Conservation (phyloP, 2,329 filamentous ascomycete genomes). For the Colletotrichum chlorophyti region DNA sequence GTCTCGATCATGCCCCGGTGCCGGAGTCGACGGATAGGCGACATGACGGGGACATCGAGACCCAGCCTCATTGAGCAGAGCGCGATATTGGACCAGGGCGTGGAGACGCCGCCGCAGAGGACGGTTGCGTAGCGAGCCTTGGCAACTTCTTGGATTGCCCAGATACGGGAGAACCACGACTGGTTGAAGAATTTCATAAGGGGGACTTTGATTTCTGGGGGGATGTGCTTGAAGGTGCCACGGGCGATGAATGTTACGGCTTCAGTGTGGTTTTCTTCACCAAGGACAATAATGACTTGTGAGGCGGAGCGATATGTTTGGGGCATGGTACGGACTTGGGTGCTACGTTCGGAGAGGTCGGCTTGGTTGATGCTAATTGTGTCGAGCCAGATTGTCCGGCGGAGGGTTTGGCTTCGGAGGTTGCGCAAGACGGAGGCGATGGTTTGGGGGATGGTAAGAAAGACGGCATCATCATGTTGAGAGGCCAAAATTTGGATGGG, state of each 20-base stretch:
- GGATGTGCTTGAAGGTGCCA: neutral
- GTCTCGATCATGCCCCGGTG: neutral
- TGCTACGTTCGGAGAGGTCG: conserved; percentile 30
- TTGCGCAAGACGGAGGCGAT: neutral
- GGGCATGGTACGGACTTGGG: conserved; percentile 33
- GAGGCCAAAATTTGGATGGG: neutral
- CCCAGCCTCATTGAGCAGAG: neutral
- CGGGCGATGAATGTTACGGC: conserved; percentile 1
- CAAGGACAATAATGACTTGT: conserved; percentile 34
- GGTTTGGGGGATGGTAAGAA: neutral
- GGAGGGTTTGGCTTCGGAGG: neutral
- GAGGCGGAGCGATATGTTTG: conserved; percentile 33
- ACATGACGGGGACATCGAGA: neutral
- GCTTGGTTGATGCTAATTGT: conserved; percentile 34
- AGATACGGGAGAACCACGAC: conserved; percentile 4
- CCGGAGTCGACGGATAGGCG: neutral
- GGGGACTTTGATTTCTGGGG: neutral
- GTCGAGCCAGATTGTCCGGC: conserved; percentile 33
- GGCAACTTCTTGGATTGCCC: conserved; percentile 2
- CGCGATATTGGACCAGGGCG: neutral
- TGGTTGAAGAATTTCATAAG: neutral
- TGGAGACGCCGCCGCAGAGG: neutral
- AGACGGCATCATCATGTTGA: neutral
- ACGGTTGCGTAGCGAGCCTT: neutral
- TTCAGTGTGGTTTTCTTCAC: conserved; percentile 20